Evolutionary conservation across 345 rosid genomes (phyloP), one percentile per base, ranked within the genome.

Genomic region (Heritiera littoralis): DNA sequence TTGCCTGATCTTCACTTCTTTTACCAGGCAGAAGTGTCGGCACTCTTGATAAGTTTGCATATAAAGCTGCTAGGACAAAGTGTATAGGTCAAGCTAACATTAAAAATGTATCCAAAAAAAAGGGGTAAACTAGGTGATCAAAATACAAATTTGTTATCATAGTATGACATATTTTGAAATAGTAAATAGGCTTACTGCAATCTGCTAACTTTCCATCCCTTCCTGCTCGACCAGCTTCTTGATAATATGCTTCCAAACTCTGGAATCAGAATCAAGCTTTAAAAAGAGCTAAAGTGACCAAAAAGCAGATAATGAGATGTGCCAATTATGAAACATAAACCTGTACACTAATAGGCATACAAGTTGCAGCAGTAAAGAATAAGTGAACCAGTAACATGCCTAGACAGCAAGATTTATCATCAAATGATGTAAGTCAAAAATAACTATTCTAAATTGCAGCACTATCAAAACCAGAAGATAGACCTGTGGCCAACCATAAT

Each of bases 211-310:
- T 86, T 40, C 98, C 98, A 83, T 94, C 98, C 81, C 98, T 90
- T 88, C 98, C 97, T 82, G 97, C 96, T 86, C 98, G 97, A 67
- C 98, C 98, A 59, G 97, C 95, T 90, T 94, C 98, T 89, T 94
- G 98, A 88, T 94, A 92, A 84, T 94, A 94, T 64, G 98, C 97
- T 84, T 94, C 98, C 81, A 93, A 79, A 85, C 97, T 90, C 98
- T 94, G 92, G 38, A 76, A 80, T 79, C 78, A 56, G 74, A 77
- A 71, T 78, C 35, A 67, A 52, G 59, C 58, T 66, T 40, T 58
- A 59, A 46, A 51, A 48, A 40, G 38, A 75, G 30, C 58, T 70
- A 61, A 59, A 30, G 41, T 35, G 65, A 72, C 66, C 48, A 60
- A 55, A n/a, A 81, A 41, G 35, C 35, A 67, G 67, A 77, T 17